Evolutionary conservation across 495 filamentous ascomycete species (phyloP).

Genomic region (Oidiodendron maius): DNA sequence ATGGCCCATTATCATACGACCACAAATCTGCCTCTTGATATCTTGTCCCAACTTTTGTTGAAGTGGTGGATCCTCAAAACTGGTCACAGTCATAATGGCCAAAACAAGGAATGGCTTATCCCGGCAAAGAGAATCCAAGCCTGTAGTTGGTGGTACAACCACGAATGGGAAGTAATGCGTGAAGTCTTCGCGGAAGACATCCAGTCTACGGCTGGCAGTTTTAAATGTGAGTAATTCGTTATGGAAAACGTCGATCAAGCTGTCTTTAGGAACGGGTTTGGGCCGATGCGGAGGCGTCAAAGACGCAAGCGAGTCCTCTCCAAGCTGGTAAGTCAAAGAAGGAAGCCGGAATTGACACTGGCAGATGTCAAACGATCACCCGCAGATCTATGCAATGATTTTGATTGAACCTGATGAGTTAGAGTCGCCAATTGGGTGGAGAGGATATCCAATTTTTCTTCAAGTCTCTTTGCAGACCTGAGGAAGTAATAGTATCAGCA

Average conservation of each 20-base stretch:
- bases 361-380: conserved; percentile 6
- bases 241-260: conserved; percentile 9
- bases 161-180: conserved; percentile 29
- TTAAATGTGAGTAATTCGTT: conserved; percentile 1
- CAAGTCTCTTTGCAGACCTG: conserved; percentile 11
- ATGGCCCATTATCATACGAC: conserved; percentile 8
- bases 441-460: conserved; percentile 7
- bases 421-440: conserved; percentile 10
- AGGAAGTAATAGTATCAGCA: conserved; percentile 7
- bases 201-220: conserved; percentile 22
- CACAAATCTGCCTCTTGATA: conserved; percentile 10
- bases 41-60: conserved; percentile 9
- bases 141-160: conserved; percentile 20
- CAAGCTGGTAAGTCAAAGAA: conserved; percentile 3
- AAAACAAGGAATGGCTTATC: conserved; percentile 25
- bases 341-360: conserved; percentile 9
- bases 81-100: conserved; percentile 20
- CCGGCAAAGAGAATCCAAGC: conserved; percentile 22
- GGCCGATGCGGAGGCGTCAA: conserved; percentile 4
- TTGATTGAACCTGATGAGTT: conserved; percentile 9
- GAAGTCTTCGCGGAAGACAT: conserved; percentile 22
- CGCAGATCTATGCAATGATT: conserved; percentile 5
- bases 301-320: conserved; percentile 7
- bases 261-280: conserved; percentile 10
- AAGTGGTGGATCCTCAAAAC: conserved; percentile 10